Conservation (phyloP, 2,329 filamentous ascomycete species). For the Cryphonectria parasitica region DNA sequence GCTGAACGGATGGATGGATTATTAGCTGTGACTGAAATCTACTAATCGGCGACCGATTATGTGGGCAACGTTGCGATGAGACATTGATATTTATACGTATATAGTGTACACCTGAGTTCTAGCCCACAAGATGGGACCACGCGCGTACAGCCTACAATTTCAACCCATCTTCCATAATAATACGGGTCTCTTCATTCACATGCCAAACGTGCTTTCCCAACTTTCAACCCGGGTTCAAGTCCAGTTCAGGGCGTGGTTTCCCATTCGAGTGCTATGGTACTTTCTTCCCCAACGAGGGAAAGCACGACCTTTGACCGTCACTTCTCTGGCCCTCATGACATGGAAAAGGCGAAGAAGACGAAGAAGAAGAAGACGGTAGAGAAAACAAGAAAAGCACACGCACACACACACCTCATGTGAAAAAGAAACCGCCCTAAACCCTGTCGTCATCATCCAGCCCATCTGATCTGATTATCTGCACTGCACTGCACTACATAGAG, state of each 20-base stretch:
- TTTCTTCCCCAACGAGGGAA: neutral
- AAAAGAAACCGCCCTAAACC: neutral
- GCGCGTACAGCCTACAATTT: neutral
- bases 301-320: neutral
- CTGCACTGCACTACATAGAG: neutral
- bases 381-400: neutral
- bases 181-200: neutral
- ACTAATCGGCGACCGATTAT: neutral
- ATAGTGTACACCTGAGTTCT: neutral
- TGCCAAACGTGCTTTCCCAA: neutral
- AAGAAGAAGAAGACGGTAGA: no score
- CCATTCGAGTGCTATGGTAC: neutral
- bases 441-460: neutral
- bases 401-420: neutral
- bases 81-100: neutral
- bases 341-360: neutral
- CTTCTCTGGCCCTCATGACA: neutral
- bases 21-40: neutral
- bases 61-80: neutral
- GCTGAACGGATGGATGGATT: neutral
- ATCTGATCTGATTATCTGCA: neutral
- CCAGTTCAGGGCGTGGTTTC: neutral
- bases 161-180: neutral
- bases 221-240: neutral
- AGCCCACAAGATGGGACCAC: neutral